Evolutionary conservation across 495 filamentous ascomycete genomes (phyloP).

Genomic region (Penicillium arizonense): DNA sequence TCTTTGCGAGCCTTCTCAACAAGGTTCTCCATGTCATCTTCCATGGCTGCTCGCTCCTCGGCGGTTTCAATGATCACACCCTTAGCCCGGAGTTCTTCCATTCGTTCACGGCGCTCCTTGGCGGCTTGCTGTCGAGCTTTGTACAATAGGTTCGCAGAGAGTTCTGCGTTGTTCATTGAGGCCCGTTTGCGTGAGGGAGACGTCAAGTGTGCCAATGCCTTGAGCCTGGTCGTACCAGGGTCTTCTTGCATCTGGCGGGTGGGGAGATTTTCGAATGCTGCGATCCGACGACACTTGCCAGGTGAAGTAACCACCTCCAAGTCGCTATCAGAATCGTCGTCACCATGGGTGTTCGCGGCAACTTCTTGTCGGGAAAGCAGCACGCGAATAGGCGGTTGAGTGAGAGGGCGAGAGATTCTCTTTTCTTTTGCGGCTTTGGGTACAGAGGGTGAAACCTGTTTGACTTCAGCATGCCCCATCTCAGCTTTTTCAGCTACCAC

Average conservation of each 20-base stretch:
- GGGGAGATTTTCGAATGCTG: constrained; percentile 70
- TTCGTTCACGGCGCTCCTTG: constrained; percentile 71
- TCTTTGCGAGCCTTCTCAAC: constrained; percentile 81
- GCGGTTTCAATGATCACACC: constrained; percentile 81
- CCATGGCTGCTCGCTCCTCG: constrained; percentile 79
- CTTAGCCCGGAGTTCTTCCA: constrained; percentile 72
- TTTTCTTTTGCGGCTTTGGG: constrained; percentile 10
- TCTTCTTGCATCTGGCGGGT: constrained; percentile 57
- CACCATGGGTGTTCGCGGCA: constrained; percentile 41
- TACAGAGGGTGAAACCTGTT: background rate
- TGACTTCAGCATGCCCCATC: background rate
- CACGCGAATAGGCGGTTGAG: constrained; percentile 35
- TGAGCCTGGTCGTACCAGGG: constrained; percentile 62
- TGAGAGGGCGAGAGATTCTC: constrained; percentile 15
- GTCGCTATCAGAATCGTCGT: constrained; percentile 65
- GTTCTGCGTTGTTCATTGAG: constrained; percentile 64
- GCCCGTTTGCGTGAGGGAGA: constrained; percentile 54
- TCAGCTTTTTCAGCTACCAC: constrained; percentile 6
- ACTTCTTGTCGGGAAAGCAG: constrained; percentile 37
- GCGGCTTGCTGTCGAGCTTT: constrained; percentile 79
- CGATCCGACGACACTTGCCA: constrained; percentile 40
- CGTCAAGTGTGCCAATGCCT: constrained; percentile 72
- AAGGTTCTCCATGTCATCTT: constrained; percentile 80
- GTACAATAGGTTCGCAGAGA: constrained; percentile 64
- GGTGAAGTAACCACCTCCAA: constrained; percentile 57